A percentile compares a stretch with the other conserved stretches of the same genome.
These are phyloP conservation scores for Vairimorpha apis DNA, from an alignment of 371 early-diverging fungal species.

Conservation along the genomic window DNA sequence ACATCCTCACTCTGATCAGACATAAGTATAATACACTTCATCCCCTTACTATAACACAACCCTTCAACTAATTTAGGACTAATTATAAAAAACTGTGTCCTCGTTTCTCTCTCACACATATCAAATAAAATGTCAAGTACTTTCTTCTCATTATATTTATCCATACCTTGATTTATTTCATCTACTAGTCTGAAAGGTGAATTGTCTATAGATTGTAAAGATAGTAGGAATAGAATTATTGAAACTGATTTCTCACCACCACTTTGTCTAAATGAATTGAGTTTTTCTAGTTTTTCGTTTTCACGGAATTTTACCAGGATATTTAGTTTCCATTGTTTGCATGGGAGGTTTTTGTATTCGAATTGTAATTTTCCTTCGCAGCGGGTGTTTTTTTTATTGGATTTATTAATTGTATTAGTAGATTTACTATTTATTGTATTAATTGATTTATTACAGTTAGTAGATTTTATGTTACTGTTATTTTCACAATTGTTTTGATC, in stretches of 20 bases:
- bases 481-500: no score
- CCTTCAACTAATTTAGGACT: slow-evolving; percentile 94
- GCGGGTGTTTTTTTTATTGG: no score
- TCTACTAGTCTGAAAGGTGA: slow-evolving; percentile 96
- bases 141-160: slow-evolving; percentile 86
- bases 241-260: slow-evolving; percentile 73
- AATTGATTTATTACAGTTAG: not conserved
- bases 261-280: slow-evolving; percentile 84
- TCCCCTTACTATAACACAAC: slow-evolving; percentile 78
- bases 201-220: slow-evolving; percentile 75
- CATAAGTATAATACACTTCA: slow-evolving; percentile 80
- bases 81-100: slow-evolving; percentile 77
- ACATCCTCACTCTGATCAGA: slow-evolving; percentile 12
- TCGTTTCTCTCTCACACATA: slow-evolving; percentile 10
- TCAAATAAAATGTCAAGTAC: slow-evolving; percentile 72
- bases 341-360: slow-evolving; percentile 68
- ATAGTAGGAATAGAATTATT: slow-evolving; percentile 88
- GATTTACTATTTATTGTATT: not conserved
- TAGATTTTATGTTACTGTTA: not conserved
- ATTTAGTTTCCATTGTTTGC: slow-evolving; percentile 84
- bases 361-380: slow-evolving; percentile 52
- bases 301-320: slow-evolving; percentile 69
- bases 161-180: slow-evolving; percentile 99
- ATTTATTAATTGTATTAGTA: no score
- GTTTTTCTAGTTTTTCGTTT: slow-evolving; percentile 72